These are phyloP conservation scores for Fusarium heterosporum DNA, from an alignment of 2,329 filamentous ascomycete genomes.

Conservation along the genomic window DNA sequence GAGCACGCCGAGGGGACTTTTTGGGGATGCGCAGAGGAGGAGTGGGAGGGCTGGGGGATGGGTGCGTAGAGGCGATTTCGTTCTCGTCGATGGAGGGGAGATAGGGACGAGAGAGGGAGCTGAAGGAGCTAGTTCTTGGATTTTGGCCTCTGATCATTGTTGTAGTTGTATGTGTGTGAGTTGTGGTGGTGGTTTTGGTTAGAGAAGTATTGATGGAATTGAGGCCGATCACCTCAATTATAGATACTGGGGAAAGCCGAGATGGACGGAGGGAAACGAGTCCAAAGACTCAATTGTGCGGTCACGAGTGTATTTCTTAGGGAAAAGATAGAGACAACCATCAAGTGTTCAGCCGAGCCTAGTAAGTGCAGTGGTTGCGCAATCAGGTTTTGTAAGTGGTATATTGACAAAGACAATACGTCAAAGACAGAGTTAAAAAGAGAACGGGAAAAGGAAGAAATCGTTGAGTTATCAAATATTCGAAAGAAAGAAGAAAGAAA, in stretches of 20 bases:
- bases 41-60: constrained; percentile 35
- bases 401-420: not conserved
- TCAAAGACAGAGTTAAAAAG: too few relatives aligned
- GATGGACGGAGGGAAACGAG: not conserved
- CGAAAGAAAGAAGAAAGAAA: not conserved
- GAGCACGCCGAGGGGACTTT: constrained; percentile 43
- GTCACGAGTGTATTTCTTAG: constrained; percentile 6
- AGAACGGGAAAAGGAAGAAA: not conserved
- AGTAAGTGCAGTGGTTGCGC: not conserved
- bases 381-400: constrained; percentile 10
- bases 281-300: constrained; percentile 5
- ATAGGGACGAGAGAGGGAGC: constrained; percentile 45
- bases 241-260: not conserved
- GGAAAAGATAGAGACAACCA: constrained; percentile 11
- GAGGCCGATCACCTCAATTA: constrained; percentile 12
- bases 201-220: not conserved
- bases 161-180: not conserved
- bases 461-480: constrained; percentile 14
- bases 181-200: not conserved
- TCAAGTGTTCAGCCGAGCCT: constrained; percentile 17
- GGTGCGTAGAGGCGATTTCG: constrained; percentile 42
- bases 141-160: constrained; percentile 40
- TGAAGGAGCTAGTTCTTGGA: constrained; percentile 25
- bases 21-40: constrained; percentile 48
- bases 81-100: constrained; percentile 56